Evolutionary conservation across 495 filamentous ascomycete species (phyloP).

Genomic region (Baudoinia panamericana): DNA sequence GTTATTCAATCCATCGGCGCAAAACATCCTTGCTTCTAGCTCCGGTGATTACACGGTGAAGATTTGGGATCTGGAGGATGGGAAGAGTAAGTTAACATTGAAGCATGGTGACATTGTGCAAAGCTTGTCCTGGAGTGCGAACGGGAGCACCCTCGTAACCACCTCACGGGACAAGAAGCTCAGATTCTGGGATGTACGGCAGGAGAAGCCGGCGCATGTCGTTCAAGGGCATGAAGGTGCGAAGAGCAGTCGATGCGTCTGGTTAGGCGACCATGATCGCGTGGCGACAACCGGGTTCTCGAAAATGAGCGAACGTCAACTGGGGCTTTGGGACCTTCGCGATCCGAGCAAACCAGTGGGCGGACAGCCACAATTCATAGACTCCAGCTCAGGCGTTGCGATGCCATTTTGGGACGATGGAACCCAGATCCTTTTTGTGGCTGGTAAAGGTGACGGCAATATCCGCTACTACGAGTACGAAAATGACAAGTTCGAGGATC

Average conservation of each 20-base stretch:
- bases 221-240: slow-evolving; percentile 76
- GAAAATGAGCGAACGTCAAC: slow-evolving; percentile 92
- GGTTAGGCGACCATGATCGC: slow-evolving; percentile 91
- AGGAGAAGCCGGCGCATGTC: slow-evolving; percentile 78
- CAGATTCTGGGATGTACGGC: slow-evolving; percentile 89
- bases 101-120: slow-evolving; percentile 86
- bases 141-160: slow-evolving; percentile 77
- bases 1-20: slow-evolving; percentile 91
- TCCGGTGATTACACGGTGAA: slow-evolving; percentile 94
- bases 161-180: slow-evolving; percentile 97
- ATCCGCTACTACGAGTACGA: slow-evolving; percentile 97
- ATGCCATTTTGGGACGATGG: slow-evolving; percentile 99
- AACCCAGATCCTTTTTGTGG: slow-evolving; percentile 82
- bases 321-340: slow-evolving; percentile 89
- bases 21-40: slow-evolving; percentile 86
- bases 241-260: slow-evolving; percentile 91
- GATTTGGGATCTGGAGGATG: slow-evolving; percentile 87
- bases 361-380: slow-evolving; percentile 64
- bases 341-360: slow-evolving; percentile 67
- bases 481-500: slow-evolving; percentile 92
- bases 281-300: slow-evolving; percentile 95
- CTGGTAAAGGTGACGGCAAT: slow-evolving; percentile 95
- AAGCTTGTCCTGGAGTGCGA: slow-evolving; percentile 89
- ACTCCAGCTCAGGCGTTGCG: slow-evolving; percentile 92
- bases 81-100: slow-evolving; percentile 54